Evolutionary conservation across 768 basidiomycete genomes (phyloP).

Genomic region (Termitomyces sp.): DNA sequence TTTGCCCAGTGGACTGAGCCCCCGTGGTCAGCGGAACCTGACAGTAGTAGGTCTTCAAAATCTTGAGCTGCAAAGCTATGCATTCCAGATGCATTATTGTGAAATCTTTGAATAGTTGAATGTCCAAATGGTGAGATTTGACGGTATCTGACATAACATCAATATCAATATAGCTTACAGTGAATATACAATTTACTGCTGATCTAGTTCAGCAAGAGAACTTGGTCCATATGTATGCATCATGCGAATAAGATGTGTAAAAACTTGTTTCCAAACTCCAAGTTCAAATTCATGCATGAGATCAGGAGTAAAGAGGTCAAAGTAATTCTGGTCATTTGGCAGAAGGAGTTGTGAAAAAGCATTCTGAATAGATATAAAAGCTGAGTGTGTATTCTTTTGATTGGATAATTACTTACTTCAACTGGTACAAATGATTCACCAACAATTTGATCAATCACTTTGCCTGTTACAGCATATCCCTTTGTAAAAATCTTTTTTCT

Average conservation of each 20-base stretch:
- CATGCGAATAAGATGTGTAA: neutral
- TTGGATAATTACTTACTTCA: neutral
- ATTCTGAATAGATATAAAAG: neutral
- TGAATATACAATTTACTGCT: too few relatives aligned
- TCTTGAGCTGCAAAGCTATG: constrained; percentile 29
- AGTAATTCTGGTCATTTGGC: neutral
- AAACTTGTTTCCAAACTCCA: neutral
- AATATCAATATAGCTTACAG: too few relatives aligned
- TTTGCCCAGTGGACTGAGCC: too few relatives aligned
- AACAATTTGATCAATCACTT: neutral
- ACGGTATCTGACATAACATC: constrained; percentile 19
- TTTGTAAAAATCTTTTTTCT: neutral
- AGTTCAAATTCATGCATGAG: neutral
- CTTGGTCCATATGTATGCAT: neutral
- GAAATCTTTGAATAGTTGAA: constrained; percentile 23
- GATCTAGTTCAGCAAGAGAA: neutral
- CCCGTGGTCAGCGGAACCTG: too few relatives aligned
- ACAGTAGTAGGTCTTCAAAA: constrained; percentile 36
- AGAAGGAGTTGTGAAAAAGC: neutral
- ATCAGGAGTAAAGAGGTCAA: neutral
- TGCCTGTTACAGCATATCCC: neutral
- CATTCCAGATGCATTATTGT: constrained; percentile 26
- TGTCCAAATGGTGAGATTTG: constrained; percentile 25
- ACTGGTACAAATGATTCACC: neutral
- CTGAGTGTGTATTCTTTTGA: too few relatives aligned